Base-by-base conservation (phyloP, 768 basidiomycete genomes). In the Hygrophorus russula region DNA sequence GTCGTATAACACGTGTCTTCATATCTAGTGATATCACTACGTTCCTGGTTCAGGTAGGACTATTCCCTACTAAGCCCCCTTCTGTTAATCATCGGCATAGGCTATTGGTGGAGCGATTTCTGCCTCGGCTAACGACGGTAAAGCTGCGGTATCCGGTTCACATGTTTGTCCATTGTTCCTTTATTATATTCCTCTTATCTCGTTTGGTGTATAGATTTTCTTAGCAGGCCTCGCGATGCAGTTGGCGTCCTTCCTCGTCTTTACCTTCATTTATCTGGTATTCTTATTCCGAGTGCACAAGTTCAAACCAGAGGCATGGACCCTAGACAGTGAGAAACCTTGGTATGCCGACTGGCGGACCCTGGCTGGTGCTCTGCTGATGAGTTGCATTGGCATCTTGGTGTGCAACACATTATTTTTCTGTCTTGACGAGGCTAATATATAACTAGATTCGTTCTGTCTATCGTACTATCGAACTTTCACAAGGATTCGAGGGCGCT, bases 321-420 rank as follows among this genome's bases (percentile, higher is more conserved):
- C 49, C 3, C 53, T 53, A 40, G 67, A 72, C 51, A 48, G 46
- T 3, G 56, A 33, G 14, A 57, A 61, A 47, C 51, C 54, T 28
- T 79, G 74, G 78, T 65, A 69, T 50, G 56, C 59, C 6, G 73
- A 80, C 51, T 83, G 82, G 81, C 66, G 73, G 10, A 53, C 71
- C 4, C 59, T 86, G n/a, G 70, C 70, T 13, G 56, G 44, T 5
- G 72, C 70, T 2, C 53, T 82, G 45, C 47, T 61, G 11, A 35
- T 80, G 39, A 81, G 78, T 53, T 80, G 76, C 46, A 49, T 76
- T 18, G 77, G 80, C 8, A 77, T 85, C 47, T 55, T 82, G 45
- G 80, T 83, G 45, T 37, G 74, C 64, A 18, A 7, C 34, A 20
- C 8, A 2, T 4, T 10, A 7, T 35, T 11, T 14, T 1, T 28